Percentiles rank a stretch among this genome's conserved stretches.
phyloP scores from a whole-genome alignment of 345 rosid genomes.

The Dovyalis caffra region DNA sequence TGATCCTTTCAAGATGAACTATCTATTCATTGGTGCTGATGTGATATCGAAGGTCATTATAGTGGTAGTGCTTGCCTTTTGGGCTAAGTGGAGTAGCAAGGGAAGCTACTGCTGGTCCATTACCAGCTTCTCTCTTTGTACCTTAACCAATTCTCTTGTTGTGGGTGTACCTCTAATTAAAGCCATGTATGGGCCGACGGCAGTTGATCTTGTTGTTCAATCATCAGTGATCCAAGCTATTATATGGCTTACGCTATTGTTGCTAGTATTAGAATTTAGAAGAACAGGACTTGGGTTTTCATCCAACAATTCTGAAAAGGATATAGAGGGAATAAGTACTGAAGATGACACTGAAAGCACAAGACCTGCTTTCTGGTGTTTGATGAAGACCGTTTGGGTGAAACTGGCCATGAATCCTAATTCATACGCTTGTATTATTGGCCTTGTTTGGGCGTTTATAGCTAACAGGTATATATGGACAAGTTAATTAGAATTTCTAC shows the following conservation, averaged over 20 bases:
- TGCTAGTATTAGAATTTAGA: conserved; percentile 71
- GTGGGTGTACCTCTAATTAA: conserved; percentile 68
- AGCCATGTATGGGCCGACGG: conserved; percentile 74
- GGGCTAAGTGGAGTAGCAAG: conserved; percentile 64
- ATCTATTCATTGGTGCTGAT: conserved; percentile 57
- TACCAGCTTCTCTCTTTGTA: conserved; percentile 67
- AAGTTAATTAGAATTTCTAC: too few relatives aligned
- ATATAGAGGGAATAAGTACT: conserved; percentile 38
- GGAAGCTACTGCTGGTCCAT: conserved; percentile 81
- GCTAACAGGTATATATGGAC: conserved; percentile 48
- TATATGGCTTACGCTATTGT: conserved; percentile 67
- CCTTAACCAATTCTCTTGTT: conserved; percentile 64
- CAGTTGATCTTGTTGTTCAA: conserved; percentile 78
- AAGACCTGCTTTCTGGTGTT: conserved; percentile 41
- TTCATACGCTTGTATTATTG: conserved; percentile 64
- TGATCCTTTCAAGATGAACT: conserved; percentile 77
- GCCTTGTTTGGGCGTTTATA: conserved; percentile 69
- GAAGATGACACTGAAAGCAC: conserved; percentile 7
- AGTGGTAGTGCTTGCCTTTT: conserved; percentile 47
- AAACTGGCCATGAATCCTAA: conserved; percentile 71
- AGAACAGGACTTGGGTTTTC: conserved; percentile 26
- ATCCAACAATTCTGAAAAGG: conserved; percentile 9
- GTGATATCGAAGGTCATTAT: conserved; percentile 62
- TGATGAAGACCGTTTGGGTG: conserved; percentile 51
- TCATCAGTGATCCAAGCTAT: conserved; percentile 61